A percentile compares a stretch with the other conserved stretches of the same genome.
Conservation (phyloP, 2,329 filamentous ascomycete genomes). For the Pseudocercospora cruenta region DNA sequence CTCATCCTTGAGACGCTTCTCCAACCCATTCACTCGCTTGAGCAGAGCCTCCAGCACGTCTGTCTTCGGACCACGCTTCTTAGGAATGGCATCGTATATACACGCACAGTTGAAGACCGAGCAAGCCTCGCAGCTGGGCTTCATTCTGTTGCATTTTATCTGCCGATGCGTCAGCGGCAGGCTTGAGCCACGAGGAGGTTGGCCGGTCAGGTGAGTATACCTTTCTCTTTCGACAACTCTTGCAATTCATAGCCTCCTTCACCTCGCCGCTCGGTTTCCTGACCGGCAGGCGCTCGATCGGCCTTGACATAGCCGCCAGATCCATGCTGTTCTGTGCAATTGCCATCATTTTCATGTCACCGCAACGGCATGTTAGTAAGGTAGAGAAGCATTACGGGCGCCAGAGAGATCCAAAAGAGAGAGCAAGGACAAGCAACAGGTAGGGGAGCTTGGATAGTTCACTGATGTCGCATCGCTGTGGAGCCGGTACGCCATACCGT, state of each 20-base stretch:
- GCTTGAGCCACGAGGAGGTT: not conserved
- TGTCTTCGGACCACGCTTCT: constrained; percentile 87
- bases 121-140: constrained; percentile 84
- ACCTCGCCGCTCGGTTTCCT: constrained; percentile 74
- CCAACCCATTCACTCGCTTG: constrained; percentile 82
- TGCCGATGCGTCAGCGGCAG: constrained; percentile 41
- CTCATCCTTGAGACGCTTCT: constrained; percentile 71
- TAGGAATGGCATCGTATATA: constrained; percentile 86
- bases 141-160: constrained; percentile 90
- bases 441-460: constrained; percentile 14
- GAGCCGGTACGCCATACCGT: constrained; percentile 28
- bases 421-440: constrained; percentile 12
- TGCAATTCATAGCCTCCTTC: constrained; percentile 92
- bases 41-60: constrained; percentile 83
- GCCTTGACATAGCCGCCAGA: constrained; percentile 63
- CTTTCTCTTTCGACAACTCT: constrained; percentile 90
- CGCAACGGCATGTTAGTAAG: constrained; percentile 4
- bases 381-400: constrained; percentile 18
- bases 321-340: constrained; percentile 23
- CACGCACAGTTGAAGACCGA: constrained; percentile 87
- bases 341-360: constrained; percentile 23
- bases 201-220: constrained; percentile 48
- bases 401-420: constrained; percentile 4
- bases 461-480: constrained; percentile 24
- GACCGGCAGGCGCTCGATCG: constrained; percentile 76